These are phyloP conservation scores for Plasmodium gaboni DNA, from an alignment of 169 alveolate species.

Conservation along the genomic window DNA sequence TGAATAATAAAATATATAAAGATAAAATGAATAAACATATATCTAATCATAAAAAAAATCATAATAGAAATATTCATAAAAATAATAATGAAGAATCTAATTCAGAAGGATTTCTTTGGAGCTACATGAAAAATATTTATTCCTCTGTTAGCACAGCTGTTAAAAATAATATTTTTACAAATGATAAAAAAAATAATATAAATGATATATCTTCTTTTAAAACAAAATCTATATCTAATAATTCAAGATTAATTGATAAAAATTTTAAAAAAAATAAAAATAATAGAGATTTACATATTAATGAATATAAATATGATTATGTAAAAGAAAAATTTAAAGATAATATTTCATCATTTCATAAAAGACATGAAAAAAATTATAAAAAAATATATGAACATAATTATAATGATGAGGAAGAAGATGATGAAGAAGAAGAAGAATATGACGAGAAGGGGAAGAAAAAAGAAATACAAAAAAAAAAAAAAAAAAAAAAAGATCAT, in stretches of 20 bases:
- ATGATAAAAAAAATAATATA: not conserved
- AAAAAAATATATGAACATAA: not conserved
- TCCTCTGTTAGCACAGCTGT: conserved; percentile 47
- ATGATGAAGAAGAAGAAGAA: not conserved
- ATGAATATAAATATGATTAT: conserved; percentile 16
- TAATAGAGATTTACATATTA: not conserved
- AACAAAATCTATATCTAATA: conserved; percentile 18
- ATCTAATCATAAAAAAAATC: not conserved
- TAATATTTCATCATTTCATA: not conserved
- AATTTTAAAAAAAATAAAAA: conserved; percentile 23
- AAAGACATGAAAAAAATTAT: conserved; percentile 1
- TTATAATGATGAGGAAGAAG: not conserved
- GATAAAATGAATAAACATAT: too few species aligned
- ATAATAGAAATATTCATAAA: not conserved
- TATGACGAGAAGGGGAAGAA: not conserved
- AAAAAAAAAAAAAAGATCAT: conserved; percentile 12
- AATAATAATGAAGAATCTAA: not conserved
- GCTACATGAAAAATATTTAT: conserved; percentile 28
- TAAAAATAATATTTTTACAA: conserved; percentile 38
- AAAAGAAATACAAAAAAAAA: not conserved
- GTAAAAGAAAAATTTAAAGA: not conserved
- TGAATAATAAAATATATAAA: too few species aligned
- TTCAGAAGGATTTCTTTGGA: conserved; percentile 26
- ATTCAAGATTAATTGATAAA: conserved; percentile 26
- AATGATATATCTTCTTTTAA: not conserved